phyloP scores from a whole-genome alignment of 306 rosid genomes.

The Cicer chorassanicum region DNA sequence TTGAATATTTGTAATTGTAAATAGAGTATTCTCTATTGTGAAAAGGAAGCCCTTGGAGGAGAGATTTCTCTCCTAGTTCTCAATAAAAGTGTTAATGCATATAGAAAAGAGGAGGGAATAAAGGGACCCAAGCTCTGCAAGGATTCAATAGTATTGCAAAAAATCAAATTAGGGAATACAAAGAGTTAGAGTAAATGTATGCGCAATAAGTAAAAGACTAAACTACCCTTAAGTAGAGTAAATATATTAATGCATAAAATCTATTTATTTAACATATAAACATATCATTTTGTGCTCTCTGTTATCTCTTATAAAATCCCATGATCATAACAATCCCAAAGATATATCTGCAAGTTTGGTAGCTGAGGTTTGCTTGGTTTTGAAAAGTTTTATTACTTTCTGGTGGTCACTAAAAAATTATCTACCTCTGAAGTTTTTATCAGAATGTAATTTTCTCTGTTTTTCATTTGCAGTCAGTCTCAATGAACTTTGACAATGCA shows the following conservation, averaged over 20 bases:
- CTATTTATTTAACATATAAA: background rate
- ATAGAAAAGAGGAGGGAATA: no score
- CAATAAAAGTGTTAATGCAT: no score
- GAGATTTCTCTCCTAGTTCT: no score
- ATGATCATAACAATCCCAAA: background rate
- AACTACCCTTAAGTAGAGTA: background rate
- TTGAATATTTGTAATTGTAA: no score
- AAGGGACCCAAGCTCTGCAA: no score
- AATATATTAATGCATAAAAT: background rate
- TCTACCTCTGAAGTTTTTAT: constrained; percentile 1
- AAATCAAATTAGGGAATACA: background rate
- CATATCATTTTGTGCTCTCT: background rate
- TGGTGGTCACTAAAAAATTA: background rate
- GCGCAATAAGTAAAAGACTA: background rate
- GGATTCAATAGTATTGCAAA: no score
- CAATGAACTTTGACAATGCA: background rate
- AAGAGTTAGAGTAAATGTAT: background rate
- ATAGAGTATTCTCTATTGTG: no score
- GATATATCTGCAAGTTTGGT: background rate
- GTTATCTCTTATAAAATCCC: background rate
- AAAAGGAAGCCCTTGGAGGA: no score
- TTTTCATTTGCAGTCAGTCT: background rate
- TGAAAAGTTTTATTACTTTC: background rate
- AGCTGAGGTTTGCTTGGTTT: background rate
- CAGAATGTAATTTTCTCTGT: background rate